phyloP scores from a whole-genome alignment of 2,329 filamentous ascomycete genomes.

The Botrytis tulipae region DNA sequence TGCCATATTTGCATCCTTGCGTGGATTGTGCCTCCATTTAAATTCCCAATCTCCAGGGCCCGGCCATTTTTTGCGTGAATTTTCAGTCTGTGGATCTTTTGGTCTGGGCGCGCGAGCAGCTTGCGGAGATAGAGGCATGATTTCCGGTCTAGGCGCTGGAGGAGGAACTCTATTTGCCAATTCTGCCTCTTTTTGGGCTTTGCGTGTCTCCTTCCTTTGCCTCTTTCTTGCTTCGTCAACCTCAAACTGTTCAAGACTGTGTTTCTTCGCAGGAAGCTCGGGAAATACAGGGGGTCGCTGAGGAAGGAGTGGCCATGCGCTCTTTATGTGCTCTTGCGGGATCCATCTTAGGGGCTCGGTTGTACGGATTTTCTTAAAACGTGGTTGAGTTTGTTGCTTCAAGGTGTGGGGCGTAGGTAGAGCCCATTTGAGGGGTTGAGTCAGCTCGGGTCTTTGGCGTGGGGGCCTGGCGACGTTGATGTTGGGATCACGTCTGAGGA shows the following conservation, averaged over 20 bases:
- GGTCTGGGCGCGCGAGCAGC: neutral
- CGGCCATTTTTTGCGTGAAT: neutral
- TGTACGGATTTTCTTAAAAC: rapidly evolving
- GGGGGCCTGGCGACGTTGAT: neutral
- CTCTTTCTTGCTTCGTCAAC: neutral
- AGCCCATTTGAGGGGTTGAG: neutral
- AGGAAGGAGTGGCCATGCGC: neutral
- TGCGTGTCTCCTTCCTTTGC: neutral
- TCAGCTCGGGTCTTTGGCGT: neutral
- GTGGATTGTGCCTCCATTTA: neutral
- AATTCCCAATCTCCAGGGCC: neutral
- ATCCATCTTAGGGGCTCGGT: constrained; percentile 1
- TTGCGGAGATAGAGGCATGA: neutral
- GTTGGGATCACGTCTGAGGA: neutral
- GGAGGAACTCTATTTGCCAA: neutral
- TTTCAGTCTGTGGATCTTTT: neutral
- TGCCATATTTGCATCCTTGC: neutral
- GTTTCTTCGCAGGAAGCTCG: neutral
- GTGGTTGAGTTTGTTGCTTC: neutral
- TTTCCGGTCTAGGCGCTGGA: neutral
- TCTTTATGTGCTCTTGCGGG: neutral
- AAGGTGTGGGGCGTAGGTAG: rapidly evolving
- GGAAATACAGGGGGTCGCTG: neutral
- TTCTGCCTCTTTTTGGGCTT: neutral
- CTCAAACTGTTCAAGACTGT: neutral